Conservation (phyloP, 2,329 filamentous ascomycete genomes). For the Aspergillus brunneoviolaceus region DNA sequence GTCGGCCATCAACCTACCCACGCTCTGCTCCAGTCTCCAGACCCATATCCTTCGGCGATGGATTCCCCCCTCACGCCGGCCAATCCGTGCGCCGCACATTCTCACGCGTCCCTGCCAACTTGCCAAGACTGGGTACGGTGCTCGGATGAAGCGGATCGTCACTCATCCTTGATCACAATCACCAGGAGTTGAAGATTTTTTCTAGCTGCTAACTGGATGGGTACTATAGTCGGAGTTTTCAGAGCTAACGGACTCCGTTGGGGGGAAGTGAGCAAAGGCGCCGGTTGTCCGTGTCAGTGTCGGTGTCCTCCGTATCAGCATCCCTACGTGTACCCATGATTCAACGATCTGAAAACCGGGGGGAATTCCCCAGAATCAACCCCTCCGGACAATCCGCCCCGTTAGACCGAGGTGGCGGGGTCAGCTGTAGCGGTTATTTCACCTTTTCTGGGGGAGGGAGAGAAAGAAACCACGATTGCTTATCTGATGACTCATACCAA, state of each 20-base stretch:
- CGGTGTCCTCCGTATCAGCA: neutral
- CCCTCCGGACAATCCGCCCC: neutral
- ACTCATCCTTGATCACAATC: neutral
- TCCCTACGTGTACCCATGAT: neutral
- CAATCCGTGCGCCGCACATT: slow-evolving; percentile 7
- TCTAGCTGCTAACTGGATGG: too few relatives aligned
- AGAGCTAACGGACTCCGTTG: neutral
- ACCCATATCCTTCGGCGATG: slow-evolving; percentile 3
- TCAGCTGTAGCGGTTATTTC: neutral
- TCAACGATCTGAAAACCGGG: neutral
- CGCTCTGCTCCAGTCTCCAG: slow-evolving; percentile 3
- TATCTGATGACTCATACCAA: neutral
- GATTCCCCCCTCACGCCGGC: slow-evolving; percentile 3
- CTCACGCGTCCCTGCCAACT: slow-evolving; percentile 5
- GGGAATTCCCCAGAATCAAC: neutral
- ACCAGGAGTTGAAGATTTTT: neutral
- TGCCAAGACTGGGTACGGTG: neutral
- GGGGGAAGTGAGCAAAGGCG: neutral
- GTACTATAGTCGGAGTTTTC: neutral
- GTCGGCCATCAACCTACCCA: neutral
- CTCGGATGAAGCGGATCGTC: neutral
- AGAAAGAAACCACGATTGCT: neutral
- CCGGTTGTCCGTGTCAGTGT: neutral
- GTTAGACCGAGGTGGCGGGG: neutral
- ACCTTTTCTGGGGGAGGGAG: neutral